Evolutionary conservation across 192 early-diverging fungal genomes (phyloP), one percentile per base, ranked within the genome.

Genomic region (Entomortierella lignicola): DNA sequence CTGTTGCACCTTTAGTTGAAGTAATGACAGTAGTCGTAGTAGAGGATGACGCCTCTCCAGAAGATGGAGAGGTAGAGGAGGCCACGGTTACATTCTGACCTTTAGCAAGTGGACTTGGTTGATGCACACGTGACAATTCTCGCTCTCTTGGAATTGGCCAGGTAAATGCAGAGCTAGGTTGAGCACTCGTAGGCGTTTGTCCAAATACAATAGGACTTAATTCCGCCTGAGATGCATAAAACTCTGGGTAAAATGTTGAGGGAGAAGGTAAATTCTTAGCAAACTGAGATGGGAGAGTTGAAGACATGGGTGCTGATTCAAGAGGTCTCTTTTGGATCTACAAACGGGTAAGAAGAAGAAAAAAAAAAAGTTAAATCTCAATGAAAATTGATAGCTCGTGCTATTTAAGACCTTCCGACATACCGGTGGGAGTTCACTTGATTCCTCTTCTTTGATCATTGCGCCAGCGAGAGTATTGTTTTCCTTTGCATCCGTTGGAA

Each of bases 131-230:
- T 13, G 83, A 60, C 25, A 72, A 59, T 43, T 66, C 71, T 20
- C 73, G 79, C 21, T 80, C 75, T 21, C 75, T 58, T 25, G 87
- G 80, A 1, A 81, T 57, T 8, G 93, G 93, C 93, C 93, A 94
- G 69, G 87, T 85, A 80, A 94, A 94, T 17, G 89, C 86, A 20
- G 75, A 70, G 26, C 90, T 85, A 3, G 72, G 64, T 3, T 81
- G 72, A 12, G 87, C 90, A 37, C 87, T 89, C 6, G 90, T 91
- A 0, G 93, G 92, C 10, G 92, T 94, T 27, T 89, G 83, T 23
- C 88, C 88, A 72, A 93, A 93, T 30, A 91, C 91, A 55, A 94
- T 82, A 4, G 93, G 93, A 65, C 92, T 93, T 25, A 87, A 87
- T 59, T 90, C 81, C 58, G 92, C 90, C 58, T 82, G 87, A 17